A percentile compares a stretch with the other conserved stretches of the same genome.
Conservation (phyloP, 306 rosid genomes). For the Canavalia ensiformis region DNA sequence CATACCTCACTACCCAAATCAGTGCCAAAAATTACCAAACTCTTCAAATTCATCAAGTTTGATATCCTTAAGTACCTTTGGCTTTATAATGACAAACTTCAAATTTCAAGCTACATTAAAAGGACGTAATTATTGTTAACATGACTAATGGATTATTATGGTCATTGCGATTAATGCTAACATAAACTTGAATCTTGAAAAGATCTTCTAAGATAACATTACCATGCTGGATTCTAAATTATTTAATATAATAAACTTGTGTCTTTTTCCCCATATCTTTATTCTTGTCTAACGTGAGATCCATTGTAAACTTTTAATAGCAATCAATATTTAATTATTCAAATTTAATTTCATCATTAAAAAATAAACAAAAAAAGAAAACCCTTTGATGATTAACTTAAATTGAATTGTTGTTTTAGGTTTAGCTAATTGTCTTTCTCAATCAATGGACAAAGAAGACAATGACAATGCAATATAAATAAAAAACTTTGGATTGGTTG, state of each 20-base stretch:
- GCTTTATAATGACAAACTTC: neutral
- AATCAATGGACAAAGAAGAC: conserved; percentile 34
- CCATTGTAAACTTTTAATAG: conserved; percentile 43
- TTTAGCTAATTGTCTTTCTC: conserved; percentile 37
- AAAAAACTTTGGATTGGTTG: conserved; percentile 22
- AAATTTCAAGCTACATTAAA: neutral
- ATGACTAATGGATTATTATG: conserved; percentile 13
- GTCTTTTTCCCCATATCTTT: conserved; percentile 56
- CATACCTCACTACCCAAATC: neutral
- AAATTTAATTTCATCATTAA: neutral
- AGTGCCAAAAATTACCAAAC: neutral
- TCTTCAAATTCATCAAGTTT: neutral
- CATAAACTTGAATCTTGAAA: conserved; percentile 38
- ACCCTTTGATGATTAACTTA: conserved; percentile 10
- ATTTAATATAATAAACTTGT: conserved; percentile 47
- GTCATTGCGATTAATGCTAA: neutral
- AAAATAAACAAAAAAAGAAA: neutral
- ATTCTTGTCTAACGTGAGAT: conserved; percentile 51
- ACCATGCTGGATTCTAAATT: conserved; percentile 44
- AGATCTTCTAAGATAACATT: conserved; percentile 48
- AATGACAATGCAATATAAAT: conserved; percentile 34
- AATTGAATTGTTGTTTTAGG: conserved; percentile 32
- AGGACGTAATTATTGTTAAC: neutral
- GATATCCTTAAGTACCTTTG: neutral
- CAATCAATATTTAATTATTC: conserved; percentile 38